These are phyloP conservation scores for Trypanosoma cruzi DNA, from an alignment of 208 protist species.

Conservation along the genomic window DNA sequence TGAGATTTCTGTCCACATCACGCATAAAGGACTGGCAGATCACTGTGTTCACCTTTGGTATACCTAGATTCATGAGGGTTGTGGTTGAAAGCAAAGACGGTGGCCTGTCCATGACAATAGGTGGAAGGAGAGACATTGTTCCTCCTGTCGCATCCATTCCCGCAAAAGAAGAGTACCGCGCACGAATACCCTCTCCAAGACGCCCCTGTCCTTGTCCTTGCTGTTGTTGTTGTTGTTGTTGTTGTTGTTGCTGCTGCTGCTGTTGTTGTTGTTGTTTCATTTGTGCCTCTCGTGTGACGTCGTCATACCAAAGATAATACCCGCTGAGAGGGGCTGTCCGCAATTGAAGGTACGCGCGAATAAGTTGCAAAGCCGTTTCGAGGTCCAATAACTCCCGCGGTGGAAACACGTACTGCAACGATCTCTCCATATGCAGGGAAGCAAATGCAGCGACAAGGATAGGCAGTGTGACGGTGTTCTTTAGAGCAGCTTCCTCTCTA, in stretches of 20 bases:
- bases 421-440: conserved; percentile 50
- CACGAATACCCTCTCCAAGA: not conserved
- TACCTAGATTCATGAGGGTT: conserved; percentile 48
- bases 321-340: conserved; percentile 56
- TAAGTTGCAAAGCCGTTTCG: conserved; percentile 55
- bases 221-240: too few relatives aligned
- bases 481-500: not conserved
- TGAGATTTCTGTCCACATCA: conserved; percentile 4
- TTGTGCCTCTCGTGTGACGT: conserved; percentile 35
- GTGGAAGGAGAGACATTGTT: conserved; percentile 62
- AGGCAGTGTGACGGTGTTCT: conserved; percentile 30
- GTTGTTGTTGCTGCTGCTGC: too few relatives aligned
- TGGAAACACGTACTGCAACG: conserved; percentile 44
- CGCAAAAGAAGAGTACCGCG: not conserved
- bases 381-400: conserved; percentile 53
- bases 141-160: conserved; percentile 14
- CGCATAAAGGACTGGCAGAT: conserved; percentile 45
- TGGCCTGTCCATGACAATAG: conserved; percentile 56
- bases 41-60: conserved; percentile 72
- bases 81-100: conserved; percentile 36
- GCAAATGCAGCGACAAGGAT: conserved; percentile 64
- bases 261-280: conserved; percentile 32
- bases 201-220: conserved; percentile 7
- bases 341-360: conserved; percentile 60
- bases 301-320: conserved; percentile 80